phyloP scores from a whole-genome alignment of 2,329 filamentous ascomycete species.

The Colletotrichum musae region DNA sequence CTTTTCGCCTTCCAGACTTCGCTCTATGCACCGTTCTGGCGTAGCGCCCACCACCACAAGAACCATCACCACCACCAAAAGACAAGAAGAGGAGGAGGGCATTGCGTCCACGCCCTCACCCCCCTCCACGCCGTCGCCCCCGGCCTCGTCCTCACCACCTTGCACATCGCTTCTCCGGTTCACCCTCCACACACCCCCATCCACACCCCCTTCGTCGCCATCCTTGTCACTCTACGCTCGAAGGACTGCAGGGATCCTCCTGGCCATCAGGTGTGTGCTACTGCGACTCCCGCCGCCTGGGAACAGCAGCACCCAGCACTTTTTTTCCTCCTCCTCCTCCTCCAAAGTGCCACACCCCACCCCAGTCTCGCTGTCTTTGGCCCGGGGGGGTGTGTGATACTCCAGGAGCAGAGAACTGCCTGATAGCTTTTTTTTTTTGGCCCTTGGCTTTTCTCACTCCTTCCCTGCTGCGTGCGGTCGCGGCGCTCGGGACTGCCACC shows the following conservation, averaged over 20 bases:
- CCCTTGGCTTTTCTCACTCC: background rate
- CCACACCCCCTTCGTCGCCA: background rate
- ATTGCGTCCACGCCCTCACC: background rate
- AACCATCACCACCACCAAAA: no score
- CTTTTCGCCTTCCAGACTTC: no score
- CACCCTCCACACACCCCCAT: background rate
- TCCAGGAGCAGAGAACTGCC: no score
- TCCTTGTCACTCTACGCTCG: constrained; percentile 24
- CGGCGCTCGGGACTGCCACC: constrained; percentile 31
- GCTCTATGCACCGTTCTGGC: background rate
- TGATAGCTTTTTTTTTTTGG: constrained; percentile 32
- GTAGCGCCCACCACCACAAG: background rate
- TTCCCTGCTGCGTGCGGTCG: constrained; percentile 35
- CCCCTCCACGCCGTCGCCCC: constrained; percentile 17
- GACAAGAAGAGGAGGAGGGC: no score
- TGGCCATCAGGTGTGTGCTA: constrained; percentile 41
- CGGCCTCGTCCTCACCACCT: constrained; percentile 21
- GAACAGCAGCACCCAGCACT: constrained; percentile 16
- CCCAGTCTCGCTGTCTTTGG: background rate
- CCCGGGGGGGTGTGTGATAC: constrained; percentile 5
- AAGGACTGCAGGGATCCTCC: constrained; percentile 34
- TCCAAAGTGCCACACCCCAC: no score
- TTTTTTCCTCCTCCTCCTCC: background rate
- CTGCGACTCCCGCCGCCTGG: constrained; percentile 37
- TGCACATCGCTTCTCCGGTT: constrained; percentile 1